A percentile compares a stretch with the other conserved stretches of the same genome.
Conservation (phyloP, 2,329 filamentous ascomycete species). For the Ceratocystiopsis minuta region DNA sequence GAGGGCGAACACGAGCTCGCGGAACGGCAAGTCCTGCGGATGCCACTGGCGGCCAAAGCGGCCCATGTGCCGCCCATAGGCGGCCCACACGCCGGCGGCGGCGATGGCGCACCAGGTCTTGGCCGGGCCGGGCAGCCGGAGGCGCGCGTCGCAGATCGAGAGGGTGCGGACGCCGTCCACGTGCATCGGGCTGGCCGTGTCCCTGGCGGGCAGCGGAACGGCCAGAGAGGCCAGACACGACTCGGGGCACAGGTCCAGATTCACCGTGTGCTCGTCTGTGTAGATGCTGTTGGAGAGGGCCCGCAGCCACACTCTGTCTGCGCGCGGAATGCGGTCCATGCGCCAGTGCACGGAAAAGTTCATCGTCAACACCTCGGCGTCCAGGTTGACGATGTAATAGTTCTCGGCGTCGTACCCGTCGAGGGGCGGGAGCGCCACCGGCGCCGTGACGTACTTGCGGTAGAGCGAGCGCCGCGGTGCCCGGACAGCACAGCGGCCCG, state of each 20-base stretch:
- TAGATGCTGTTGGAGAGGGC: not conserved
- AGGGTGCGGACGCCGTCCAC: not conserved
- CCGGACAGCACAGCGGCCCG: not conserved
- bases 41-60: constrained; percentile 1
- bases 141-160: not conserved
- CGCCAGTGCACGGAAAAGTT: constrained; percentile 2
- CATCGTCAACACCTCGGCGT: constrained; percentile 3
- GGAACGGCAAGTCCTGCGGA: not conserved
- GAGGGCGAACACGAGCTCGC: constrained; percentile 2
- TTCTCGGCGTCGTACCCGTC: not conserved
- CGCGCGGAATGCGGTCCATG: constrained; percentile 2
- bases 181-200: not conserved
- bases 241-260: not conserved
- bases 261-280: not conserved
- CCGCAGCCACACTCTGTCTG: not conserved
- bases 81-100: not conserved
- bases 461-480: not conserved
- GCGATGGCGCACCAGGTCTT: not conserved
- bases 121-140: not conserved
- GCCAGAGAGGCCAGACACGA: constrained; percentile 2
- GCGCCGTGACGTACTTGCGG: not conserved
- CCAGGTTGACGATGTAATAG: constrained; percentile 1
- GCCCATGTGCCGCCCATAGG: not conserved
- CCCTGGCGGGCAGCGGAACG: not conserved
- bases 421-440: not conserved